These are phyloP conservation scores for Candida peoriensis DNA, from an alignment of 805 yeast genomes.

Conservation along the genomic window DNA sequence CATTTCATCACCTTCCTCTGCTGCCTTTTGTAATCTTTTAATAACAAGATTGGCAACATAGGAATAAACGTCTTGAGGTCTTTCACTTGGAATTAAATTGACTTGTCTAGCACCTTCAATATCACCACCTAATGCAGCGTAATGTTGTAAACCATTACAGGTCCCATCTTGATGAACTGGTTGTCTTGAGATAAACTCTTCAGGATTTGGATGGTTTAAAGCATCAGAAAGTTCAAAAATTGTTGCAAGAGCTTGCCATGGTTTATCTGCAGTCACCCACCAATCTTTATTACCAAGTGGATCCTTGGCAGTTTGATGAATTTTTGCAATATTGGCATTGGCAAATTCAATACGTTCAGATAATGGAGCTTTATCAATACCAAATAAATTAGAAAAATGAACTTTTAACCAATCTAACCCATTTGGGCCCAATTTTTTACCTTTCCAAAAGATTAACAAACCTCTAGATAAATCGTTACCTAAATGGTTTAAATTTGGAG, in stretches of 20 bases:
- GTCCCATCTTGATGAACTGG: constrained; percentile 88
- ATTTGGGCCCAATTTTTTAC: constrained; percentile 55
- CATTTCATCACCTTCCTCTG: constrained; percentile 44
- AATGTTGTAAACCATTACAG: constrained; percentile 81
- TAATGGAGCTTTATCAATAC: constrained; percentile 68
- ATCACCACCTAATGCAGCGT: constrained; percentile 86
- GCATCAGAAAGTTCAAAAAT: constrained; percentile 66
- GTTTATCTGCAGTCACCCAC: constrained; percentile 76
- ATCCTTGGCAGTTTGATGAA: constrained; percentile 53
- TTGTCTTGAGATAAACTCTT: constrained; percentile 58
- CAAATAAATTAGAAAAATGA: constrained; percentile 69
- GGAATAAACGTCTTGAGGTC: constrained; percentile 73
- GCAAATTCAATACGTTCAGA: constrained; percentile 56
- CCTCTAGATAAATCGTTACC: constrained; percentile 78
- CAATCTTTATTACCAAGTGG: constrained; percentile 55
- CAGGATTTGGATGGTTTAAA: constrained; percentile 55
- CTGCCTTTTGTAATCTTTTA: constrained; percentile 47
- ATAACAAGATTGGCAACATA: constrained; percentile 64
- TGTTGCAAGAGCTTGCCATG: constrained; percentile 76
- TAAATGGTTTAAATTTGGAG: constrained; percentile 76
- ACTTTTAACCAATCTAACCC: constrained; percentile 75
- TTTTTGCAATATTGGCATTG: constrained; percentile 49
- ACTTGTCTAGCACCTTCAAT: constrained; percentile 78
- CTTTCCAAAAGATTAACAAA: constrained; percentile 70
- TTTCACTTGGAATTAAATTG: constrained; percentile 62